Percentiles rank a stretch among this genome's conserved stretches.
phyloP scores from a whole-genome alignment of 495 filamentous ascomycete species.

The Trichoderma gamsii region DNA sequence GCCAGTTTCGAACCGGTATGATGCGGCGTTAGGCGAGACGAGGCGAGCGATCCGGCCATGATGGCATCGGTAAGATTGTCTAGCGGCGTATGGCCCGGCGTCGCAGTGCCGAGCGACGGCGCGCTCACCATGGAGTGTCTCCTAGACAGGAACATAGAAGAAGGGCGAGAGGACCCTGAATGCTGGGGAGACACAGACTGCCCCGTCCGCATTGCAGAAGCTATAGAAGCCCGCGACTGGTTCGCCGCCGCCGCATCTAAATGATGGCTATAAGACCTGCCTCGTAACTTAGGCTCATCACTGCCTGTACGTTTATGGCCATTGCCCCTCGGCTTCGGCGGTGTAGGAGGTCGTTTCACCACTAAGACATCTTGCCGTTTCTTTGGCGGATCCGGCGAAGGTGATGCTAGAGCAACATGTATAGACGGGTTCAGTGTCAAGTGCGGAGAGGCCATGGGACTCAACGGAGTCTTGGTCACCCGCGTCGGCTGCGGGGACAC shows the following conservation, averaged over 20 bases:
- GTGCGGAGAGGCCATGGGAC: conserved; percentile 14
- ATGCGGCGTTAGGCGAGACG: conserved; percentile 42
- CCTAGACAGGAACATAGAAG: neutral
- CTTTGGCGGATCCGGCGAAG: conserved; percentile 12
- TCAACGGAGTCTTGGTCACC: conserved; percentile 1
- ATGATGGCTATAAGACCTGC: neutral
- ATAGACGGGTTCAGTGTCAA: neutral
- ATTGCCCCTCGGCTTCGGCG: conserved; percentile 15
- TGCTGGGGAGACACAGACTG: neutral
- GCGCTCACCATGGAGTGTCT: neutral
- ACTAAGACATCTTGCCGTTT: neutral
- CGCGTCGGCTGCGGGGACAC: conserved; percentile 14
- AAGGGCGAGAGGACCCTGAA: neutral
- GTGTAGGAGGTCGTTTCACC: conserved; percentile 4
- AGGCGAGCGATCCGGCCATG: conserved; percentile 76
- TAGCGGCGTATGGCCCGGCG: conserved; percentile 17
- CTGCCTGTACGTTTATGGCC: neutral
- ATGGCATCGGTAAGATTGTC: conserved; percentile 63
- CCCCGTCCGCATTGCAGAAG: neutral
- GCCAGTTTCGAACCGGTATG: conserved; percentile 28
- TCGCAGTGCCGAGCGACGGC: neutral
- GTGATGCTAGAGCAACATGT: neutral
- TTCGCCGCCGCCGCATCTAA: neutral
- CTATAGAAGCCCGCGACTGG: neutral
- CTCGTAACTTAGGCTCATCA: neutral